Evolutionary conservation across 78 protist genomes (phyloP).

Genomic region (Planoprotostelium fungivorum): DNA sequence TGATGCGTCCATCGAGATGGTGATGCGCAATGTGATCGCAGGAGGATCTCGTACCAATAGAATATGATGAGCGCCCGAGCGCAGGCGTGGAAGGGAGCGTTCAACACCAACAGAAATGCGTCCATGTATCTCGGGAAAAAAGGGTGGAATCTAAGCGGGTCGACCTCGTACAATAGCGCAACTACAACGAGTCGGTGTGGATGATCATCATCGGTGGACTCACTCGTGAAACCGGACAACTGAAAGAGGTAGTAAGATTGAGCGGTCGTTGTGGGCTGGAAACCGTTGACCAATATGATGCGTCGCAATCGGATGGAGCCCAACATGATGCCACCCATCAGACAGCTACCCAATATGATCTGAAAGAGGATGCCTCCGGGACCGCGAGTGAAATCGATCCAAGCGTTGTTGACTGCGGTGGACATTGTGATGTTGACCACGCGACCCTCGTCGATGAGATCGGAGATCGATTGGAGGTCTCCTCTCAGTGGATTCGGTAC

Average conservation of each 20-base stretch:
- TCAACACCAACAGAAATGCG: background rate
- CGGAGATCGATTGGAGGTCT: background rate
- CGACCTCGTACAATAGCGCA: background rate
- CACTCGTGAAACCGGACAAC: background rate
- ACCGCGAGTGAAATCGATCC: background rate
- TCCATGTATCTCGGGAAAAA: background rate
- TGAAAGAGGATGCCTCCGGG: background rate
- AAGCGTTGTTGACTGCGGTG: background rate
- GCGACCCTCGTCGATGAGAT: background rate
- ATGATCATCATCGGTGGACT: background rate
- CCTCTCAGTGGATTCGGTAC: background rate
- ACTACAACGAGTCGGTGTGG: background rate
- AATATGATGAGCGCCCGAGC: background rate
- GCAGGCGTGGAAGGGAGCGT: background rate
- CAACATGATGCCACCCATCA: background rate
- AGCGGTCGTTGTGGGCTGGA: background rate
- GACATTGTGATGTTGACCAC: background rate
- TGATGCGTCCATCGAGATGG: no score
- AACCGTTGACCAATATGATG: background rate
- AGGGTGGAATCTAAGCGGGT: background rate
- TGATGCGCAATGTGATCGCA: background rate
- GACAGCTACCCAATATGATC: background rate
- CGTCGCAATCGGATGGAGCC: background rate
- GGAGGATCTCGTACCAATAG: background rate
- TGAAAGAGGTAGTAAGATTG: background rate